Conservation (phyloP, 164 flowering plant species). For the Magnolia kwangsiensis region DNA sequence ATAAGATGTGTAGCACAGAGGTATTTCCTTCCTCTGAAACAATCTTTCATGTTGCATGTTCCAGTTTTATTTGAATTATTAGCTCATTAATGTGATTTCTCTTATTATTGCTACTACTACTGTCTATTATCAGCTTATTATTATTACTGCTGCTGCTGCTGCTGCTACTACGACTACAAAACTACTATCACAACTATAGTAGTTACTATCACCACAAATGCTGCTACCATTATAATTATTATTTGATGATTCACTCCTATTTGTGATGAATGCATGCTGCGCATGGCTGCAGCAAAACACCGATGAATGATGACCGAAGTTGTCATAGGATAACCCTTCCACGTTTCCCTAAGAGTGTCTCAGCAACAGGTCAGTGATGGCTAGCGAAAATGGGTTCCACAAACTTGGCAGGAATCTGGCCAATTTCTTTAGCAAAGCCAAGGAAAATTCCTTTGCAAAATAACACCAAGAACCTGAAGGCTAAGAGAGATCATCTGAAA, state of each 20-base stretch:
- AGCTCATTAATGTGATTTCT: not conserved
- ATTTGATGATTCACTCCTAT: no score
- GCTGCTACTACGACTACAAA: no score
- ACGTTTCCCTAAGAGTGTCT: not conserved
- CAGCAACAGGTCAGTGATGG: not conserved
- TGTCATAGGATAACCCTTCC: not conserved
- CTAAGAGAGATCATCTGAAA: no score
- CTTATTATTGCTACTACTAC: not conserved
- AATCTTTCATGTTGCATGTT: not conserved
- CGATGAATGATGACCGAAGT: no score
- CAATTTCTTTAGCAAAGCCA: not conserved
- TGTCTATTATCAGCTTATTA: no score
- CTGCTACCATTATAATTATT: no score
- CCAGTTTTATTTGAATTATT: not conserved
- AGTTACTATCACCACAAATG: no score
- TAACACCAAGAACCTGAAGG: not conserved
- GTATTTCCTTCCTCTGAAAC: conserved; percentile 24
- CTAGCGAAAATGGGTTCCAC: not conserved
- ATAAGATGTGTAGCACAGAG: conserved; percentile 37
- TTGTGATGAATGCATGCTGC: no score
- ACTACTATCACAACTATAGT: no score
- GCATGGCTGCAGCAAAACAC: no score
- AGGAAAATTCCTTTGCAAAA: not conserved
- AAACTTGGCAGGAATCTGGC: not conserved
- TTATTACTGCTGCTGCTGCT: no score